Evolutionary conservation across 228 moss, liverwort and hornwort species (phyloP).

Genomic region (Sphagnum fallax): DNA sequence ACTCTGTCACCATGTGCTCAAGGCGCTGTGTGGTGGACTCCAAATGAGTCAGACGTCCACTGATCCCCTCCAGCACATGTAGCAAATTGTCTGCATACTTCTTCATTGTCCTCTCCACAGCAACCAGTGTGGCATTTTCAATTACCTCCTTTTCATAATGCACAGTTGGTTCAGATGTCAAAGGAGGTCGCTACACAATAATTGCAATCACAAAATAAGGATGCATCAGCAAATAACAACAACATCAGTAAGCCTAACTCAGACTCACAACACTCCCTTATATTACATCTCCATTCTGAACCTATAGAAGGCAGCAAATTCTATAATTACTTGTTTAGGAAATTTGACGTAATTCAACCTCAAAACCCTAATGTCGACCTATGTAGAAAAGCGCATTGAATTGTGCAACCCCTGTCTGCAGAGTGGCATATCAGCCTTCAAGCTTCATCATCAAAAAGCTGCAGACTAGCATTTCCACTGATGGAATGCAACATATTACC

Average conservation of each 20-base stretch:
- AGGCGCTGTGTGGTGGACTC: slow-evolving; percentile 73
- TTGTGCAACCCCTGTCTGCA: too few species aligned
- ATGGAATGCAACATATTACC: too few species aligned
- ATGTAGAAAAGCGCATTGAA: too few species aligned
- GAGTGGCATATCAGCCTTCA: too few species aligned
- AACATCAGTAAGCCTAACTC: neutral
- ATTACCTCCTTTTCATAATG: slow-evolving; percentile 59
- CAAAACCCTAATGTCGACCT: too few species aligned
- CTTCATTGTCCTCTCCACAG: slow-evolving; percentile 82
- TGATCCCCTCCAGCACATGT: slow-evolving; percentile 64
- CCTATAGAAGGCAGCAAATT: neutral
- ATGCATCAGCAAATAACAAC: neutral
- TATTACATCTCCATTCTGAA: neutral
- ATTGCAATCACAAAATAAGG: slow-evolving; percentile 3
- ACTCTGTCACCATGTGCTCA: slow-evolving; percentile 64
- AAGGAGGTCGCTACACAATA: slow-evolving; percentile 29
- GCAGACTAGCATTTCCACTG: neutral
- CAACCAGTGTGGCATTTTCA: slow-evolving; percentile 61
- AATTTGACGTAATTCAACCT: too few species aligned
- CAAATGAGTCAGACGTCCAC: slow-evolving; percentile 70
- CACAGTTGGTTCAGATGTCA: slow-evolving; percentile 20
- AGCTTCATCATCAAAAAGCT: neutral
- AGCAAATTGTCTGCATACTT: slow-evolving; percentile 75
- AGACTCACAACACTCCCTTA: neutral
- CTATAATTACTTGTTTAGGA: too few species aligned